phyloP scores from a whole-genome alignment of 83 land plant genomes.

The Thuja plicata region DNA sequence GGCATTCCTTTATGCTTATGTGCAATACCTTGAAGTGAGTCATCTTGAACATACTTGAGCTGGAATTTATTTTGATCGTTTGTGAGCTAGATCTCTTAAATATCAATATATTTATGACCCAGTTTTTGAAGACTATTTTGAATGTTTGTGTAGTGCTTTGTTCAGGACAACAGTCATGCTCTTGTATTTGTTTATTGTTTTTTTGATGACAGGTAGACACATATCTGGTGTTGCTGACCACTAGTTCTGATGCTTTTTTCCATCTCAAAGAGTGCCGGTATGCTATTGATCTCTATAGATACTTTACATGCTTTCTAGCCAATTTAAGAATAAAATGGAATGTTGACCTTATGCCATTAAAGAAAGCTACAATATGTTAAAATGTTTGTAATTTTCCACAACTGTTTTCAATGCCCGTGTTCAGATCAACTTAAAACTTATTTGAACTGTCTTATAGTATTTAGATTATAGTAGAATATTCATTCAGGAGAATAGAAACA shows the following conservation, averaged over 20 bases:
- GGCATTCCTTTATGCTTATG: slow-evolving; percentile 98
- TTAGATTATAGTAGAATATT: background rate
- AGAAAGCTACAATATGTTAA: background rate
- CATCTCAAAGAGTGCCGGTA: slow-evolving; percentile 98
- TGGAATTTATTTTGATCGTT: background rate
- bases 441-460: background rate
- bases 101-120: background rate
- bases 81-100: background rate
- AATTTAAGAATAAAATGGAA: background rate
- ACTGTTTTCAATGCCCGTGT: background rate
- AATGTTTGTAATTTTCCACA: background rate
- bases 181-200: background rate
- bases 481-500: background rate
- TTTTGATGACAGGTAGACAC: slow-evolving; percentile 64
- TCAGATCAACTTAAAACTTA: background rate
- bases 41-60: background rate
- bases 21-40: slow-evolving; percentile 91
- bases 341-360: background rate
- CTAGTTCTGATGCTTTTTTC: slow-evolving; percentile 85
- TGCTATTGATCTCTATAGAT: background rate
- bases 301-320: background rate
- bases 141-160: background rate
- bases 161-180: background rate
- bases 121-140: background rate
- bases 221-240: slow-evolving; percentile 85